These are phyloP conservation scores for Calamus simplicifolius DNA, from an alignment of 176 grass and related monocot species.

Conservation along the genomic window DNA sequence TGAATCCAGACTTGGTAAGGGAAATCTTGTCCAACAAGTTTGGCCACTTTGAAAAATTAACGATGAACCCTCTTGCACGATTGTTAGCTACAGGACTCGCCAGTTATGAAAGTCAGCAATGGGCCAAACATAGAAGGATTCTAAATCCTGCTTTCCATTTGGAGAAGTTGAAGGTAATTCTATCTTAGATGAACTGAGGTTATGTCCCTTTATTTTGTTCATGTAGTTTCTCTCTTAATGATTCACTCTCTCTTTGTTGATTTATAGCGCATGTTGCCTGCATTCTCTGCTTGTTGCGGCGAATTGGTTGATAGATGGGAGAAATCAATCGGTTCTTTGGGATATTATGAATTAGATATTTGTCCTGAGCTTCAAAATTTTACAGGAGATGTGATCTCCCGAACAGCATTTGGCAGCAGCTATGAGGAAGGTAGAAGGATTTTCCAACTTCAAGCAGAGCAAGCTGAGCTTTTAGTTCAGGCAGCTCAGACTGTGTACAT, in stretches of 20 bases:
- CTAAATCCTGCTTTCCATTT: constrained; percentile 60
- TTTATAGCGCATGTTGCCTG: constrained; percentile 43
- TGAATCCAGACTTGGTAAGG: too few relatives aligned
- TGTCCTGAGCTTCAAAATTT: constrained; percentile 40
- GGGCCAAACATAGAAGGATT: constrained; percentile 52
- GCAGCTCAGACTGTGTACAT: constrained; percentile 24
- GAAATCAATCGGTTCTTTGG: constrained; percentile 8
- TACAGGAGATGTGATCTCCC: constrained; percentile 53
- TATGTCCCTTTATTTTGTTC: background rate
- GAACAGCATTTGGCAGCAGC: constrained; percentile 40
- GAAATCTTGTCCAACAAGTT: too few relatives aligned
- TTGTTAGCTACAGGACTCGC: constrained; percentile 10
- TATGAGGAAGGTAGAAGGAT: constrained; percentile 31
- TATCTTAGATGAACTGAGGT: background rate
- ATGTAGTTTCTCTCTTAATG: background rate
- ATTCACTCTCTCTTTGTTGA: background rate
- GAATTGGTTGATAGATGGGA: constrained; percentile 55
- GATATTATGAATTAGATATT: constrained; percentile 29
- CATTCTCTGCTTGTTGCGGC: constrained; percentile 31
- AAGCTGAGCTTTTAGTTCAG: constrained; percentile 24
- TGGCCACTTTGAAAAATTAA: too few relatives aligned
- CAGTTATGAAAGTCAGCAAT: constrained; percentile 41
- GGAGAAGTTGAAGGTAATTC: constrained; percentile 52
- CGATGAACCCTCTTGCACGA: too few relatives aligned
- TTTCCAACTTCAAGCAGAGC: constrained; percentile 43